These are phyloP conservation scores for Petrea volubilis DNA, from an alignment of 257 asterid species.

Conservation along the genomic window DNA sequence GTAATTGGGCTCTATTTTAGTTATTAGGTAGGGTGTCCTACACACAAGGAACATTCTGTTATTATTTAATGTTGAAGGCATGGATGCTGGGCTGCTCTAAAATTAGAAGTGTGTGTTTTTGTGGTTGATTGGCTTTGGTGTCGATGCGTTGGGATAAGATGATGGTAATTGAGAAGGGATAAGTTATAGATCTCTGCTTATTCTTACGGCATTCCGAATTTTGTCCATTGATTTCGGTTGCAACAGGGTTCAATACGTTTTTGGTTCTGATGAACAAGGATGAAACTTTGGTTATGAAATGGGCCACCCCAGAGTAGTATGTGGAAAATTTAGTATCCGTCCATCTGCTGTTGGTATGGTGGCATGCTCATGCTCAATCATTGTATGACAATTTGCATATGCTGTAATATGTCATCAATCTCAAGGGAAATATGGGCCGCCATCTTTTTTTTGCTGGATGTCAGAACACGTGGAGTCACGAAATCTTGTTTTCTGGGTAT, in stretches of 20 bases:
- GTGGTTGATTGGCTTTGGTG: neutral
- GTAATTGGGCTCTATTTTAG: slow-evolving; percentile 1
- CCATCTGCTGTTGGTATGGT: slow-evolving; percentile 17
- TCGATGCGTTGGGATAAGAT: neutral
- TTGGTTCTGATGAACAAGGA: slow-evolving; percentile 4
- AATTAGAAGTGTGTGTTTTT: neutral
- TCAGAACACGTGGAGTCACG: slow-evolving; percentile 12
- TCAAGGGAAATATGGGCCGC: slow-evolving; percentile 11
- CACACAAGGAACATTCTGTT: neutral
- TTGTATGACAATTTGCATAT: slow-evolving; percentile 7
- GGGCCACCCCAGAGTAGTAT: slow-evolving; percentile 7
- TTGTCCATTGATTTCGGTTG: slow-evolving; percentile 4
- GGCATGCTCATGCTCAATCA: slow-evolving; percentile 14
- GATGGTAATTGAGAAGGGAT: slow-evolving; percentile 10
- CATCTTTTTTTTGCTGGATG: slow-evolving; percentile 26
- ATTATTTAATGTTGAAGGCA: neutral
- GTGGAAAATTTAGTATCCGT: neutral
- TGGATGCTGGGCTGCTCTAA: slow-evolving; percentile 3
- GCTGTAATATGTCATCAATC: slow-evolving; percentile 15
- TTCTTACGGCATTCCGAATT: slow-evolving; percentile 14
- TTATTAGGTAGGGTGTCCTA: neutral
- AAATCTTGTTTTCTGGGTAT: neutral
- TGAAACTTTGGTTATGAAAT: slow-evolving; percentile 12
- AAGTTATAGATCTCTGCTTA: neutral
- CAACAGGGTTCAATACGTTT: neutral